Percentiles rank a stretch among this genome's conserved stretches.
phyloP scores from a whole-genome alignment of 768 basidiomycete species.

The Calocybe indica region DNA sequence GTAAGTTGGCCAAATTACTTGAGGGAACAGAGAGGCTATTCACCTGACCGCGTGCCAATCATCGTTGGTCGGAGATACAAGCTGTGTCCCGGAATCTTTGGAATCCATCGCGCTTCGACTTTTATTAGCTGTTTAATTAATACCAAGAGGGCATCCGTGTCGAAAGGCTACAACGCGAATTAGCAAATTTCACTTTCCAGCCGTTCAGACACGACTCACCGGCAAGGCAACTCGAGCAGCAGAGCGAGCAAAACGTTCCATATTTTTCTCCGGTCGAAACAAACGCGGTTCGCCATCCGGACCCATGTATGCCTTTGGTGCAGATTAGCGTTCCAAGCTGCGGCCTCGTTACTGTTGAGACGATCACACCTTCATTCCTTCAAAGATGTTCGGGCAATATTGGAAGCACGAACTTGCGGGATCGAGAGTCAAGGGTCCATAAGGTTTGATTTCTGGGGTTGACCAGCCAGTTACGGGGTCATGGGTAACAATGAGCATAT shows the following conservation, averaged over 20 bases:
- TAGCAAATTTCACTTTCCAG: background rate
- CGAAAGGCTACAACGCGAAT: conserved; percentile 48
- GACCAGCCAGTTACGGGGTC: conserved; percentile 64
- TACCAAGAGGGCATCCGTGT: conserved; percentile 57
- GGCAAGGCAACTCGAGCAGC: conserved; percentile 70
- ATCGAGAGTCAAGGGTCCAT: conserved; percentile 62
- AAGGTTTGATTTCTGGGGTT: conserved; percentile 67
- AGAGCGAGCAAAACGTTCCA: conserved; percentile 71
- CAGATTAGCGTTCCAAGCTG: background rate
- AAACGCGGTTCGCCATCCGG: conserved; percentile 69
- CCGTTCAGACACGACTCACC: conserved; percentile 26
- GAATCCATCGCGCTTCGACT: conserved; percentile 84
- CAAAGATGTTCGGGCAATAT: conserved; percentile 81
- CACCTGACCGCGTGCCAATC: conserved; percentile 45
- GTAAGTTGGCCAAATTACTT: conserved; percentile 37
- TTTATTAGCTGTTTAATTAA: conserved; percentile 71
- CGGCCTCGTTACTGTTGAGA: background rate
- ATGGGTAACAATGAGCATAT: conserved; percentile 71
- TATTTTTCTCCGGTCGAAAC: conserved; percentile 82
- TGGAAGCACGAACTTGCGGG: conserved; percentile 78
- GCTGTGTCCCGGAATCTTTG: conserved; percentile 62
- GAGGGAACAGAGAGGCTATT: conserved; percentile 18
- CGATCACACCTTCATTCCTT: conserved; percentile 67
- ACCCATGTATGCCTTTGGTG: conserved; percentile 55
- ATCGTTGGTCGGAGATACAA: conserved; percentile 85